Evolutionary conservation across 192 early-diverging fungal species (phyloP).

Genomic region (Spizellomyces sp.): DNA sequence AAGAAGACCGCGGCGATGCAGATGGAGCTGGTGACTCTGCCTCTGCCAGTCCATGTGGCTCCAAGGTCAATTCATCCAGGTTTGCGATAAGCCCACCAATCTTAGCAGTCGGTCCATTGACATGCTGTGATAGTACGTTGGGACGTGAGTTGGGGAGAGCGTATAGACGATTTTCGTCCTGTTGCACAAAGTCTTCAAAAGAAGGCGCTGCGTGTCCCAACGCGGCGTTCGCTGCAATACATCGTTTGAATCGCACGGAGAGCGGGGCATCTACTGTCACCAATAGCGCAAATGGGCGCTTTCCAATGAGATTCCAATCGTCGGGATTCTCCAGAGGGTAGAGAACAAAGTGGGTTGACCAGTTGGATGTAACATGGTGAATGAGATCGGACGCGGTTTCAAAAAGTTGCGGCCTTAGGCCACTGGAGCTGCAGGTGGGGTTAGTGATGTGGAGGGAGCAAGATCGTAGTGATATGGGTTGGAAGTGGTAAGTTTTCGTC

Average conservation of each 20-base stretch:
- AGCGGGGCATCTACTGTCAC: constrained; percentile 85
- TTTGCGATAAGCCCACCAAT: background rate
- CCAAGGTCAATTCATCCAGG: background rate
- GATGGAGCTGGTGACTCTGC: constrained; percentile 2
- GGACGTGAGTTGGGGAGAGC: background rate
- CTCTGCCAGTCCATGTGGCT: background rate
- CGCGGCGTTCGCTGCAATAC: background rate
- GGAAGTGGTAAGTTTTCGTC: constrained; percentile 53
- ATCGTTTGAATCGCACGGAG: constrained; percentile 60
- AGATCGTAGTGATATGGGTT: constrained; percentile 19
- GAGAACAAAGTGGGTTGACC: constrained; percentile 75
- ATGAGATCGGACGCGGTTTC: constrained; percentile 59
- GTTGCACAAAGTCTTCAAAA: constrained; percentile 12
- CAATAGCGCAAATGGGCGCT: constrained; percentile 76
- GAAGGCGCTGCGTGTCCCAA: too few relatives aligned
- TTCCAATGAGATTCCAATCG: constrained; percentile 64
- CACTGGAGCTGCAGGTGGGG: background rate
- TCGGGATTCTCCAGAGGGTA: constrained; percentile 57
- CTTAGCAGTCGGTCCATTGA: too few relatives aligned
- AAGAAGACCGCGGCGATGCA: background rate
- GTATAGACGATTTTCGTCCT: constrained; percentile 20
- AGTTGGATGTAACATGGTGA: constrained; percentile 71
- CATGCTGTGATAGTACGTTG: background rate
- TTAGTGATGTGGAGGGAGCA: background rate
- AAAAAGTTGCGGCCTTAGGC: constrained; percentile 43